Conservation (phyloP, 176 grass and related monocot species). For the Otatea glauca region DNA sequence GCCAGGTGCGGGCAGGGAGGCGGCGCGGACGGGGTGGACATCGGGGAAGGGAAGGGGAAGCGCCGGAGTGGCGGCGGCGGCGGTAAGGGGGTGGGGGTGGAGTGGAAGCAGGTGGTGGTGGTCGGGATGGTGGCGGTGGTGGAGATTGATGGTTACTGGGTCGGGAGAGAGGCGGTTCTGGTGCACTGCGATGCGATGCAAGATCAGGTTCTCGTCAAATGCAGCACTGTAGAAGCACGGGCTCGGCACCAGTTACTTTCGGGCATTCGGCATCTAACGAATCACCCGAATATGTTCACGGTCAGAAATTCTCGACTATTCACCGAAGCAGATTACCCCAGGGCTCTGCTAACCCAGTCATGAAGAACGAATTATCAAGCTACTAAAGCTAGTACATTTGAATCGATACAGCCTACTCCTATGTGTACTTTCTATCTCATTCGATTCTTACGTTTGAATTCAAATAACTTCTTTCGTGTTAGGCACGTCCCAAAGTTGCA, state of each 20-base stretch:
- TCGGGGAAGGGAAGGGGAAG: neutral
- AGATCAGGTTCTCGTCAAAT: neutral
- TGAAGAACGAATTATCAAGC: too few species aligned
- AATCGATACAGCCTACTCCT: too few species aligned
- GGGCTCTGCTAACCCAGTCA: too few species aligned
- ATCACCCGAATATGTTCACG: neutral
- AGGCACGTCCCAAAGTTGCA: too few species aligned
- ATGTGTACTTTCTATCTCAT: too few species aligned
- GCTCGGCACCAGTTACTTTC: neutral
- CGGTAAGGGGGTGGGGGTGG: neutral
- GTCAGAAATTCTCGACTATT: too few species aligned
- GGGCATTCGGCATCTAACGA: neutral
- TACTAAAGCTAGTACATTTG: too few species aligned
- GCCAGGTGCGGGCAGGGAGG: conserved; percentile 77
- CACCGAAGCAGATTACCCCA: too few species aligned
- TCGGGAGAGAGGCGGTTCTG: conserved; percentile 31
- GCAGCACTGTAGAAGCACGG: neutral
- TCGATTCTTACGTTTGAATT: too few species aligned
- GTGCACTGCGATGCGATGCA: neutral
- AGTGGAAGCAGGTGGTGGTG: neutral
- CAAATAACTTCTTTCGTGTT: too few species aligned
- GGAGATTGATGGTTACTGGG: conserved; percentile 21
- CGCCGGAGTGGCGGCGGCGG: neutral
- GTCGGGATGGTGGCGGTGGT: conserved; percentile 18
- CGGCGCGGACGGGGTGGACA: conserved; percentile 54